phyloP scores from a whole-genome alignment of 371 early-diverging fungal genomes.

The Funneliformis caledonium region DNA sequence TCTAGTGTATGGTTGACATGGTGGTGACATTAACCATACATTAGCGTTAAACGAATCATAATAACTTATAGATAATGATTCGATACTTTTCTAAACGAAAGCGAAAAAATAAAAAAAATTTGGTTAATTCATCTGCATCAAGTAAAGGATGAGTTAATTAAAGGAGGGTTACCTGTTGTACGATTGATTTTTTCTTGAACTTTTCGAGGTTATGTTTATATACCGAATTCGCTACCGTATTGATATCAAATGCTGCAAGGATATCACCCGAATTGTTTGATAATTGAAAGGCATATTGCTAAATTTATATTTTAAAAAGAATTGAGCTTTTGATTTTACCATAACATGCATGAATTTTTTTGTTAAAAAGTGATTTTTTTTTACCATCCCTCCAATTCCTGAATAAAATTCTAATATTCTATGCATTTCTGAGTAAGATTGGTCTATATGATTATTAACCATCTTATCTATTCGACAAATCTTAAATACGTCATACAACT shows the following conservation, averaged over 20 bases:
- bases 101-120: not conserved
- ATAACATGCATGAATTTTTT: not conserved
- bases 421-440: not conserved
- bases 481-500: no score
- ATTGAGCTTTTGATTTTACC: not conserved
- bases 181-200: conserved; percentile 27
- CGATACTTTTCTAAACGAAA: conserved; percentile 62
- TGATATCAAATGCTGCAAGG: conserved; percentile 70
- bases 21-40: conserved; percentile 83
- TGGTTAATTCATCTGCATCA: not conserved
- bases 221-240: conserved; percentile 72
- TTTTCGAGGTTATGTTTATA: conserved; percentile 66
- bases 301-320: conserved; percentile 4
- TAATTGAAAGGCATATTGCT: conserved; percentile 69
- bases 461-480: no score
- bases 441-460: not conserved
- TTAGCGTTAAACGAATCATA: conserved; percentile 69
- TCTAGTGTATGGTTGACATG: conserved; percentile 85
- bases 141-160: not conserved
- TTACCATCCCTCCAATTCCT: conserved; percentile 77
- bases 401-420: conserved; percentile 70
- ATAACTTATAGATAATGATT: conserved; percentile 63
- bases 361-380: not conserved
- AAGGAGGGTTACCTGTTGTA: not conserved
- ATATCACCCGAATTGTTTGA: conserved; percentile 57